phyloP scores from a whole-genome alignment of 192 early-diverging fungal species.

The Coemansia sp. region DNA sequence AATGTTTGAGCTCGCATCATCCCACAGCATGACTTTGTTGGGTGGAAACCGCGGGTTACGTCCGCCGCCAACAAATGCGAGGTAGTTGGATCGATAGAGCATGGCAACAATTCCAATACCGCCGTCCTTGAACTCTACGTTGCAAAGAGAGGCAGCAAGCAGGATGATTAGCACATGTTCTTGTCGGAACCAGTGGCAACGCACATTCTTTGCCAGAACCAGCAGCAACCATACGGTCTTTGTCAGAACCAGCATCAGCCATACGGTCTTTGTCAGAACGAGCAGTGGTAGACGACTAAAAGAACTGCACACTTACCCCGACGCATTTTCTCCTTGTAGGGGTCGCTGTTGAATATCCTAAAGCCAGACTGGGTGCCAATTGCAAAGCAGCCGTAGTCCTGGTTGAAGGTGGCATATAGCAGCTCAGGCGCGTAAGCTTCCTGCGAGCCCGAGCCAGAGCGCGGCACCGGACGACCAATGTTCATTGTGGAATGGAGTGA shows the following conservation, averaged over 20 bases:
- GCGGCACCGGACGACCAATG: conserved; percentile 43
- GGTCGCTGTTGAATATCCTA: conserved; percentile 81
- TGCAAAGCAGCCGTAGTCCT: conserved; percentile 81
- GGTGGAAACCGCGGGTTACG: conserved; percentile 81
- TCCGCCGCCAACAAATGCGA: conserved; percentile 82
- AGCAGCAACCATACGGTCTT: not conserved
- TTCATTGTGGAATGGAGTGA: conserved; percentile 19
- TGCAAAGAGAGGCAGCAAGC: not conserved
- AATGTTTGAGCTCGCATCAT: conserved; percentile 68
- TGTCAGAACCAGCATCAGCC: not conserved
- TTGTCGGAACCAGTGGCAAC: not conserved
- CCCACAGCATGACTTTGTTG: conserved; percentile 85
- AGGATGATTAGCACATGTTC: not conserved
- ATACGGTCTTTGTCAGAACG: not conserved
- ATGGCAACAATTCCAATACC: conserved; percentile 79
- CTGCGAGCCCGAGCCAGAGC: conserved; percentile 30
- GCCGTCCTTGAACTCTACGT: conserved; percentile 74
- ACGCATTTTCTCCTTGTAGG: conserved; percentile 77
- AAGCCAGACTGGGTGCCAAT: conserved; percentile 79
- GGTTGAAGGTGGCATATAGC: conserved; percentile 78
- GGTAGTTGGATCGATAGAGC: conserved; percentile 81
- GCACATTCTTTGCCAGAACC: not conserved
- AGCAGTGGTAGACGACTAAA: not conserved
- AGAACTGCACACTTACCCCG: conserved; percentile 35
- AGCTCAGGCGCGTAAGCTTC: conserved; percentile 54